Base-by-base conservation (phyloP, 495 filamentous ascomycete genomes). In the Penicillium macrosclerotiorum region DNA sequence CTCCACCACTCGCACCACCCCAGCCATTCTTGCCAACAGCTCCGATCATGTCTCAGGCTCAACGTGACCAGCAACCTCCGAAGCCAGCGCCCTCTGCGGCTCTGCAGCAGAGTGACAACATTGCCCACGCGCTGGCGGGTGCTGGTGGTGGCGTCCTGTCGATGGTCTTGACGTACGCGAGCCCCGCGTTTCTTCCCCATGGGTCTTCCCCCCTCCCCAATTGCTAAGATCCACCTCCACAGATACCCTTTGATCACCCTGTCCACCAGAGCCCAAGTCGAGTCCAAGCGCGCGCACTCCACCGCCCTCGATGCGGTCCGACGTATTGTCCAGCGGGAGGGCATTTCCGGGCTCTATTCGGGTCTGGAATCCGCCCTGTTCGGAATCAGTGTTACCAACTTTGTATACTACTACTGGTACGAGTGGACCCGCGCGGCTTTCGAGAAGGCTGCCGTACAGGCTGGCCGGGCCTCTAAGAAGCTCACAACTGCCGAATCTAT, bases 331-430 rank as follows among this genome's bases (percentile, higher is more conserved):
- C 82, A 90, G 53, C 83, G 93, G 51, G 94, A 99, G 68, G 93
- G 93, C 36, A 71, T 95, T 20, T 69, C 77, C 0, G 94, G 94
- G 11, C 78, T 99, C 3, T 97, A 93, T 64, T 81, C 90, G 3
- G 90, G 90, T 8, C 77, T 96, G 25, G 85, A 92, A 55, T 91
- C 85, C 17, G 93, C 93, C 7, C 76, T 99, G 4, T 96, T 99
- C 65, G 93, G 94, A 55, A 97, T 97, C 71, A 92, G 86, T 65
- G 84, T 99, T 46, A 99, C 93, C 43, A 99, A 99, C 69, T 97
- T 99, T 55, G 91, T 99, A 17, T 99, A 99, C 71, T 99, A 99
- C 70, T 99, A 99, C 71, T 99, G 93, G 84, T 99, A 96, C 73
- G 93, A 99, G 72, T 97, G 89, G 87, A 92, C 91, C 42, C 86